Conservation (phyloP, 805 yeast genomes). For the Monosporozyma siamensis region DNA sequence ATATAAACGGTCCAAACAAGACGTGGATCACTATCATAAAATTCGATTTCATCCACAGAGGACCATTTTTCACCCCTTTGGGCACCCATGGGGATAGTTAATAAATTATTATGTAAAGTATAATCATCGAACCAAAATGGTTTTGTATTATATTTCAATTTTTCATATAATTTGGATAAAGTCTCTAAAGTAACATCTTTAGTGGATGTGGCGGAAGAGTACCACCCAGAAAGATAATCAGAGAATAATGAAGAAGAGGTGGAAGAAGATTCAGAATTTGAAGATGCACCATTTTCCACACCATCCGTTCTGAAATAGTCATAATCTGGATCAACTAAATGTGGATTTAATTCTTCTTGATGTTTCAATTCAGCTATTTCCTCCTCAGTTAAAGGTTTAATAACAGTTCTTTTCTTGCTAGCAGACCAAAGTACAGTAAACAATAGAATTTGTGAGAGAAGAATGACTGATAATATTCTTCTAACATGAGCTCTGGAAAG, state of each 20-base stretch:
- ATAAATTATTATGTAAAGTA: slow-evolving; percentile 15
- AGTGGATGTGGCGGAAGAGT: not conserved
- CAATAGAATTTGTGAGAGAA: not conserved
- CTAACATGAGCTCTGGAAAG: not conserved
- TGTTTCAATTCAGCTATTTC: not conserved
- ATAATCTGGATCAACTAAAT: slow-evolving; percentile 4
- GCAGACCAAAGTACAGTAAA: not conserved
- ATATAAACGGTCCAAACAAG: slow-evolving; percentile 43
- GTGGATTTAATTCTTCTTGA: slow-evolving; percentile 2
- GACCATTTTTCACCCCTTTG: slow-evolving; percentile 10
- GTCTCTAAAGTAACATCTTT: not conserved
- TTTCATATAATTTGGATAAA: slow-evolving; percentile 12
- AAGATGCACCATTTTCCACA: not conserved
- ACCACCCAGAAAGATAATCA: not conserved
- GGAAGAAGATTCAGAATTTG: not conserved
- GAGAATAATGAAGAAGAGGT: not conserved
- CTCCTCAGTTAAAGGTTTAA: not conserved
- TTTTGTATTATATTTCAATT: slow-evolving; percentile 15
- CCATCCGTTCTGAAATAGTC: slow-evolving; percentile 4
- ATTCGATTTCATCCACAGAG: slow-evolving; percentile 22
- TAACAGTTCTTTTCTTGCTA: not conserved
- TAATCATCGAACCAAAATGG: slow-evolving; percentile 18
- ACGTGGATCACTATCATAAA: slow-evolving; percentile 50
- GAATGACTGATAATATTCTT: not conserved
- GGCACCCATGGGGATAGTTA: slow-evolving; percentile 16